These are phyloP conservation scores for Laburnicola sp. DNA, from an alignment of 2,329 filamentous ascomycete genomes.

Conservation along the genomic window DNA sequence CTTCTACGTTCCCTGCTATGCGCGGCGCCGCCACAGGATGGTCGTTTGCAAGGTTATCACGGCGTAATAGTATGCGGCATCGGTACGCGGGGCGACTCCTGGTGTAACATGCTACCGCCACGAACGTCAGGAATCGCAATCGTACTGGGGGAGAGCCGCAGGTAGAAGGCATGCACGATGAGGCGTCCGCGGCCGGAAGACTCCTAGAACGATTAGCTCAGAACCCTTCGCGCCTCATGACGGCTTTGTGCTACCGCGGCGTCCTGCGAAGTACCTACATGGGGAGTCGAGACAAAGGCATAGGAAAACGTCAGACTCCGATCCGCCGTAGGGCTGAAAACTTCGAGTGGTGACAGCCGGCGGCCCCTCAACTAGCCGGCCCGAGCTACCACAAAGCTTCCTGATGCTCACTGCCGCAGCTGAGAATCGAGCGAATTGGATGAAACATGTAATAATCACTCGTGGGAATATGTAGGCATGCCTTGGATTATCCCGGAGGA, in stretches of 20 bases:
- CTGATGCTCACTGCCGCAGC: too few species aligned
- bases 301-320: slow-evolving; percentile 1
- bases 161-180: slow-evolving; percentile 18
- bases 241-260: slow-evolving; percentile 24
- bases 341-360: slow-evolving; percentile 4
- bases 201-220: slow-evolving; percentile 18
- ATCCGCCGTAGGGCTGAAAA: slow-evolving; percentile 19
- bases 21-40: slow-evolving; percentile 24
- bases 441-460: background rate
- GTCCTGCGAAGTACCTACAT: slow-evolving; percentile 36
- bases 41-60: slow-evolving; percentile 30
- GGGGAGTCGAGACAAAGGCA: slow-evolving; percentile 7
- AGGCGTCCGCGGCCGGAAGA: slow-evolving; percentile 26
- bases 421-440: background rate
- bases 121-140: slow-evolving; percentile 17
- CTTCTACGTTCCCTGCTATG: slow-evolving; percentile 26
- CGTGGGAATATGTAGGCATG: too few species aligned
- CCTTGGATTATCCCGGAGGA: too few species aligned
- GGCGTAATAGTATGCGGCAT: slow-evolving; percentile 20
- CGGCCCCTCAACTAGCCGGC: background rate
- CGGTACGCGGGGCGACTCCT: slow-evolving; percentile 23
- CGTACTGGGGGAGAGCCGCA: slow-evolving; percentile 4
- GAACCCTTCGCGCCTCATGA: slow-evolving; percentile 26
- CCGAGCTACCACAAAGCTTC: background rate
- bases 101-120: slow-evolving; percentile 35